Evolutionary conservation across 108 stramenopile species (phyloP).

Genomic region (Skeletonema grethae): DNA sequence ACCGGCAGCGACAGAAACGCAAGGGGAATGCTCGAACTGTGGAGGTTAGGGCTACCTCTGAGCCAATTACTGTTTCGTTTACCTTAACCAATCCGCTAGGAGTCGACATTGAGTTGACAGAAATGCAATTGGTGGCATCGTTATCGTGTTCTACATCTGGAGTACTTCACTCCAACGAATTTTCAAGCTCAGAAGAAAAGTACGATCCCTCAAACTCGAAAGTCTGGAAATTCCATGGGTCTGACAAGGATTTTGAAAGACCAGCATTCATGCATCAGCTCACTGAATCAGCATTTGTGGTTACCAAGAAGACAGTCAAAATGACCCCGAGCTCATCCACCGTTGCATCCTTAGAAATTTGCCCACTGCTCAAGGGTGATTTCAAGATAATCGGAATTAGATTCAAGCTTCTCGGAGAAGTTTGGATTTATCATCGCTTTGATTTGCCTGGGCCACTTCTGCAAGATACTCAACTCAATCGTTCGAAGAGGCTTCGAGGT

Average conservation of each 20-base stretch:
- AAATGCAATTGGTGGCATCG: constrained; percentile 78
- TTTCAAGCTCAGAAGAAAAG: constrained; percentile 51
- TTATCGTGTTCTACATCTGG: constrained; percentile 38
- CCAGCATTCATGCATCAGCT: constrained; percentile 68
- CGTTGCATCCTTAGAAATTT: constrained; percentile 56
- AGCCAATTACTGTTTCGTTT: constrained; percentile 76
- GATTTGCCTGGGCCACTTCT: constrained; percentile 67
- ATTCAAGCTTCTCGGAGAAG: constrained; percentile 68
- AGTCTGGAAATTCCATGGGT: constrained; percentile 70
- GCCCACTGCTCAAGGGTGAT: constrained; percentile 75
- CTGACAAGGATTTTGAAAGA: constrained; percentile 56
- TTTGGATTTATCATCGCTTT: constrained; percentile 84
- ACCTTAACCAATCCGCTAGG: constrained; percentile 65
- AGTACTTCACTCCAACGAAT: constrained; percentile 65
- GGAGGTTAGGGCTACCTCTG: constrained; percentile 61
- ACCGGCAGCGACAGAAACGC: constrained; percentile 63
- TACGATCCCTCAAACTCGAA: constrained; percentile 18
- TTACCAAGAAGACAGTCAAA: constrained; percentile 58
- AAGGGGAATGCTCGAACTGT: constrained; percentile 50
- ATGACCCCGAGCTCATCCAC: constrained; percentile 46
- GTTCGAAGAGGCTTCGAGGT: constrained; percentile 68
- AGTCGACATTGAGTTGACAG: constrained; percentile 58
- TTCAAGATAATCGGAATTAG: constrained; percentile 79
- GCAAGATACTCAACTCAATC: constrained; percentile 69
- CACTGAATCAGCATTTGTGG: constrained; percentile 56